Conservation (phyloP, 1,284 basidiomycete genomes). For the Tilletia walkeri region DNA sequence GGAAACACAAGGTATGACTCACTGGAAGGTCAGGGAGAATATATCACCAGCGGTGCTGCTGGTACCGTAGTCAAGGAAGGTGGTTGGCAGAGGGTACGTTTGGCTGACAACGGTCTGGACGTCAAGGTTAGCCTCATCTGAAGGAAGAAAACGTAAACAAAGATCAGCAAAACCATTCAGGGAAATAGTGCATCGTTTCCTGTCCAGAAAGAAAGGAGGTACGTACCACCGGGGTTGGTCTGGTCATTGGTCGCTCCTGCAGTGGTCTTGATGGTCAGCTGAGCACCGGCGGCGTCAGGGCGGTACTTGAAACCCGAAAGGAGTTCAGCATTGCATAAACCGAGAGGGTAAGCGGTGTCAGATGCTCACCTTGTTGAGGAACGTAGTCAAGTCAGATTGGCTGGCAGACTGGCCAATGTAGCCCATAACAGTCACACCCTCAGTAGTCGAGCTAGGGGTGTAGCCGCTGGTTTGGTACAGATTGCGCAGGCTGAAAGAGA, state of each 20-base stretch:
- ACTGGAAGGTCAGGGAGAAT: slow-evolving; percentile 25
- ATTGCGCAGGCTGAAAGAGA: slow-evolving; percentile 12
- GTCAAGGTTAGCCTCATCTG: slow-evolving; percentile 26
- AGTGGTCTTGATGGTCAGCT: slow-evolving; percentile 15
- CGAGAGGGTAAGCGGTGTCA: too few relatives aligned
- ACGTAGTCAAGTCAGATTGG: slow-evolving; percentile 22
- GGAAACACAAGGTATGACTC: neutral
- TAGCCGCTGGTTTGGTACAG: slow-evolving; percentile 18
- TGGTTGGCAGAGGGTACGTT: slow-evolving; percentile 25
- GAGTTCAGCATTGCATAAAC: too few relatives aligned
- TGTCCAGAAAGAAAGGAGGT: neutral
- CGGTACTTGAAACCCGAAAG: neutral
- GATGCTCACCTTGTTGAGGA: slow-evolving; percentile 9
- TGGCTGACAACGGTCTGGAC: slow-evolving; percentile 21
- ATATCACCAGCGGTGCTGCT: slow-evolving; percentile 22
- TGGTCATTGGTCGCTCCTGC: slow-evolving; percentile 23
- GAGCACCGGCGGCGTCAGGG: slow-evolving; percentile 18
- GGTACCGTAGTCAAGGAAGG: slow-evolving; percentile 20
- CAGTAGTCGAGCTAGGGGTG: neutral
- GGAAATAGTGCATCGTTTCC: too few relatives aligned
- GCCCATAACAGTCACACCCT: slow-evolving; percentile 22
- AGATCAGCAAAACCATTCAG: too few relatives aligned
- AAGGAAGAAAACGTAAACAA: too few relatives aligned
- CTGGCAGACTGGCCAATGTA: slow-evolving; percentile 24
- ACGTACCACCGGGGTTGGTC: slow-evolving; percentile 17